Evolutionary conservation across 2,329 filamentous ascomycete genomes (phyloP).

Genomic region (Hypoxylon sp.): DNA sequence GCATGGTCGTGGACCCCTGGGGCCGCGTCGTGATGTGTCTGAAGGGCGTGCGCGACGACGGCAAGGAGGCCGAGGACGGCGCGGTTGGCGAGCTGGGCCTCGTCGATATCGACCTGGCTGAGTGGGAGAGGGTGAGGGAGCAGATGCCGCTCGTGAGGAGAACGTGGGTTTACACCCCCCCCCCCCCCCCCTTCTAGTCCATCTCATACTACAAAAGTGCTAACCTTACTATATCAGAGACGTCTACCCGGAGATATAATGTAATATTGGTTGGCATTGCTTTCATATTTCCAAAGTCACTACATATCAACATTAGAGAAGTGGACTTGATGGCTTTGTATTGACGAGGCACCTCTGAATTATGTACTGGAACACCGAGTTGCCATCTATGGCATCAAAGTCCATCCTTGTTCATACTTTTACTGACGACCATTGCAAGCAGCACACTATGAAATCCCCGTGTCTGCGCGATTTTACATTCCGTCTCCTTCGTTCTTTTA

Average conservation of each 20-base stretch:
- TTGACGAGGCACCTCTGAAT: conserved; percentile 17
- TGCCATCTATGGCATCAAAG: conserved; percentile 22
- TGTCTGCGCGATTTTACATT: not conserved
- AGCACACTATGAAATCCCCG: not conserved
- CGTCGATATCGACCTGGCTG: conserved; percentile 60
- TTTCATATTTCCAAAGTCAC: conserved; percentile 1
- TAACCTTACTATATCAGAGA: conserved; percentile 36
- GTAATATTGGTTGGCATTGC: not conserved
- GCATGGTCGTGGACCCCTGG: conserved; percentile 88
- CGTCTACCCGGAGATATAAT: conserved; percentile 39
- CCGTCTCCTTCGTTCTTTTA: not conserved
- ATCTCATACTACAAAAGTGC: conserved; percentile 3
- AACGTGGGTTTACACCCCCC: conserved; percentile 52
- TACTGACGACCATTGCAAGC: not conserved
- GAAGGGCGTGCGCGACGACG: conserved; percentile 57
- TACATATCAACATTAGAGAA: not conserved
- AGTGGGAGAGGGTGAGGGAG: conserved; percentile 57
- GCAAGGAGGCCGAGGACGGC: conserved; percentile 44
- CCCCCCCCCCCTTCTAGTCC: not conserved
- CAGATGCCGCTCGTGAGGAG: conserved; percentile 62
- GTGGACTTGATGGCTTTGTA: conserved; percentile 33
- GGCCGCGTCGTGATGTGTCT: conserved; percentile 75
- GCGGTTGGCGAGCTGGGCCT: conserved; percentile 60
- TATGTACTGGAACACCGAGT: conserved; percentile 21
- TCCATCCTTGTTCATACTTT: not conserved